Evolutionary conservation across 345 rosid species (phyloP).

Genomic region (Hibiscus trionum): DNA sequence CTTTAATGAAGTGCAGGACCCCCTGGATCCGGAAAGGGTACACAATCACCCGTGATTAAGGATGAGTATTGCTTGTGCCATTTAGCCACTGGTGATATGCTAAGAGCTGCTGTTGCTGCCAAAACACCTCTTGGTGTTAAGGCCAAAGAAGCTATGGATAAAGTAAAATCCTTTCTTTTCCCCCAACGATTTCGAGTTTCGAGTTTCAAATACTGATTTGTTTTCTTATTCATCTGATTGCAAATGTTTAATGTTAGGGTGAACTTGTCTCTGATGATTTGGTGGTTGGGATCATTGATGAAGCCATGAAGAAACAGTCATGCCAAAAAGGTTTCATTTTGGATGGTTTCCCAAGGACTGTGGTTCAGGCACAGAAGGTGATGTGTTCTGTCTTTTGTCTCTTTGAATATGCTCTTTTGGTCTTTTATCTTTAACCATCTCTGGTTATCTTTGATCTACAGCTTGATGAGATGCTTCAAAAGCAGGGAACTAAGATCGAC

Average conservation of each 20-base stretch:
- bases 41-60: constrained; percentile 83
- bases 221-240: not conserved
- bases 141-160: constrained; percentile 96
- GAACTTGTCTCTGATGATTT: constrained; percentile 87
- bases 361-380: constrained; percentile 85
- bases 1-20: constrained; percentile 49
- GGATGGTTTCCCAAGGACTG: constrained; percentile 89
- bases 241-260: constrained; percentile 31
- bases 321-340: constrained; percentile 87
- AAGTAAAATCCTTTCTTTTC: constrained; percentile 31
- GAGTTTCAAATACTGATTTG: not conserved
- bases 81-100: constrained; percentile 95
- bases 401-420: not conserved
- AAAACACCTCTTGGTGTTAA: constrained; percentile 89
- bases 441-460: constrained; percentile 19
- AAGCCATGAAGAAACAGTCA: constrained; percentile 82
- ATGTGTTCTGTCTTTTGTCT: not conserved
- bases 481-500: constrained; percentile 61
- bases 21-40: constrained; percentile 95
- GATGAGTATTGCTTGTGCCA: constrained; percentile 91
- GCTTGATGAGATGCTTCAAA: constrained; percentile 89
- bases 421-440: constrained; percentile 2
- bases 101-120: constrained; percentile 88
- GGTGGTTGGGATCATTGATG: constrained; percentile 89
- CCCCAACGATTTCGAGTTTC: not conserved